A percentile compares a stretch with the other conserved stretches of the same genome.
Conservation (phyloP, 805 yeast genomes). For the Candida chauliodis region DNA sequence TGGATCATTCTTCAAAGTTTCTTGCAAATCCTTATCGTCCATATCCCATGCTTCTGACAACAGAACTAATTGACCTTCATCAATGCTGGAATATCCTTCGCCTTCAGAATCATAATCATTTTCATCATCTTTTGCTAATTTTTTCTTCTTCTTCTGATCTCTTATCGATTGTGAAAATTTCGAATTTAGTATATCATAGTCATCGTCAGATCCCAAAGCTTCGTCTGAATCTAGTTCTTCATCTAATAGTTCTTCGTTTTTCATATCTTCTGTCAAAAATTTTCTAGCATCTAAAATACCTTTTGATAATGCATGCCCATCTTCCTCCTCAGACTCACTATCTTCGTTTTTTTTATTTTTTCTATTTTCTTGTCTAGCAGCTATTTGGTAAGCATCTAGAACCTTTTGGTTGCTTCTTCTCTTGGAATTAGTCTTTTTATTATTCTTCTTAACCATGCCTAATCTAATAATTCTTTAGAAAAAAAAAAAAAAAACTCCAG, state of each 20-base stretch:
- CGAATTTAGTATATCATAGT: conserved; percentile 57
- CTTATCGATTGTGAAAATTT: conserved; percentile 68
- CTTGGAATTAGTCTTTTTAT: conserved; percentile 17
- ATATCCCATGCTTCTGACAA: conserved; percentile 88
- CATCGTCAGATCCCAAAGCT: conserved; percentile 81
- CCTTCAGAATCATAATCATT: conserved; percentile 49
- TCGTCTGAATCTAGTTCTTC: conserved; percentile 83
- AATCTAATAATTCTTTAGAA: no score
- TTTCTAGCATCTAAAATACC: conserved; percentile 43
- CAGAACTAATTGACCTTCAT: conserved; percentile 70
- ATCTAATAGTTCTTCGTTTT: conserved; percentile 41
- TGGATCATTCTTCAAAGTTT: conserved; percentile 12
- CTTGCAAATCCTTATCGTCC: conserved; percentile 52
- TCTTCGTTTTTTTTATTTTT: conserved; percentile 15
- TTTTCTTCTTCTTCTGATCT: conserved; percentile 44
- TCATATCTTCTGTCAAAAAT: conserved; percentile 23
- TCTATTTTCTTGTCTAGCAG: conserved; percentile 35
- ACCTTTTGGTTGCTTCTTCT: conserved; percentile 35
- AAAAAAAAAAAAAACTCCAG: no score
- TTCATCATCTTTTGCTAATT: conserved; percentile 32
- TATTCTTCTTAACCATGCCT: conserved; percentile 2
- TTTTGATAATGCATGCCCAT: conserved; percentile 22
- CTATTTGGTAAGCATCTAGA: conserved; percentile 43
- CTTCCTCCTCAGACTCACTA: conserved; percentile 20
- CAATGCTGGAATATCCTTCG: conserved; percentile 70